Base-by-base conservation (phyloP, 1,139 yeast species). In the Debaryomyces singareniensis region DNA sequence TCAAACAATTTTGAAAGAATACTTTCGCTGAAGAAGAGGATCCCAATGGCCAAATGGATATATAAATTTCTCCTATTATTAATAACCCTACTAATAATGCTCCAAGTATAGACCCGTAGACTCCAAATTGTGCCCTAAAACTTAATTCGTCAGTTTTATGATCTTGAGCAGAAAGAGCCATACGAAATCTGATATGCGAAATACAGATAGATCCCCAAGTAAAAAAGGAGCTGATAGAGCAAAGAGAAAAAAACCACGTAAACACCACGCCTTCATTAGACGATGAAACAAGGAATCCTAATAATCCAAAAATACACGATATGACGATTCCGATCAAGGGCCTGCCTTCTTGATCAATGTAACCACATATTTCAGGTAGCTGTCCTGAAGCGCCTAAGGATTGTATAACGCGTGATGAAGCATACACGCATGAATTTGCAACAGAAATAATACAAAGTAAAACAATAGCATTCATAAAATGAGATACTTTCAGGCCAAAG, bases 161-260 rank as follows among this genome's bases (percentile, higher is more conserved):
- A 20, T 72, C 66, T 51, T 65, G 68, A 31, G 62, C 42, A 23
- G 47, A 49, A 67, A 71, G 60, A 4, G 77, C 77, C 45, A 50
- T 51, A 47, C 78, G 58, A 47, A 72, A 72, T 35, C 77, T 46
- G 30, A 74, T 49, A 37, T 72, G 75, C 25, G 71, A 60, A 35
- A 61, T 51, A 35, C 73, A 67, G 36, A 78, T 63, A 43, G 71
- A 55, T 39, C 67, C 58, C 83, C 78, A 74, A 4, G 72, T 77
- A 24, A 74, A 67, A 36, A 74, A 74, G 3, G 70, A 72, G 1
- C 75, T 72, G 15, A 73, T 77, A 33, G 79, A 78, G 1, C 76
- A 61, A 25, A 74, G 51, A 35, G 68, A 68, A 20, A 73, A 76
- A 38, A 74, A 73, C 42, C 72, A 74, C 20, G 43, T 43, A 44